These are phyloP conservation scores for Neofusicoccum ribis DNA, from an alignment of 2,329 filamentous ascomycete genomes.

Conservation along the genomic window DNA sequence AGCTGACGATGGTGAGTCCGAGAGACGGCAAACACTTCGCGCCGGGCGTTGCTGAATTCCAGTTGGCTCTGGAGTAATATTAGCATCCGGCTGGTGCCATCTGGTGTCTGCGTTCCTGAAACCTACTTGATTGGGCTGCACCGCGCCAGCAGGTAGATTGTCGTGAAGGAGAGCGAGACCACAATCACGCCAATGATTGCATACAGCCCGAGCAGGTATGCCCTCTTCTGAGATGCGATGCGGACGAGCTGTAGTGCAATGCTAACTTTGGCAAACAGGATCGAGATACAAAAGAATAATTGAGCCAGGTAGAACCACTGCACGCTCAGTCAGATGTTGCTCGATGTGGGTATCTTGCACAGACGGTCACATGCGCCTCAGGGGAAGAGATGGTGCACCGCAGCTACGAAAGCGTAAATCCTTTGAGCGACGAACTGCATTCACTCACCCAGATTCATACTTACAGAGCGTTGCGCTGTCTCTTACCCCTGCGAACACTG, in stretches of 20 bases:
- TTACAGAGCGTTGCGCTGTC: too few species aligned
- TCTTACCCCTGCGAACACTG: too few species aligned
- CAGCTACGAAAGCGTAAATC: too few species aligned
- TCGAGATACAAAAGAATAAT: conserved; percentile 36
- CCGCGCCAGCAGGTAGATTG: conserved; percentile 31
- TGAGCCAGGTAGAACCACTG: conserved; percentile 41
- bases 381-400: too few species aligned
- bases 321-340: conserved; percentile 2
- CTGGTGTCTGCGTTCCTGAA: too few species aligned
- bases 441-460: too few species aligned
- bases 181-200: conserved; percentile 31
- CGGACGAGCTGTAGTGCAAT: conserved; percentile 39
- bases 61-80: background rate
- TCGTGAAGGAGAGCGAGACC: conserved; percentile 34
- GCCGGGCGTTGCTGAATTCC: background rate
- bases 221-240: conserved; percentile 31
- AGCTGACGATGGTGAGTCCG: conserved; percentile 12
- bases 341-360: background rate
- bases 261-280: conserved; percentile 38
- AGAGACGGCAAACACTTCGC: conserved; percentile 3
- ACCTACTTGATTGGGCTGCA: conserved; percentile 30
- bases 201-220: conserved; percentile 31
- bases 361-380: too few species aligned
- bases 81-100: background rate
- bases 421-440: too few species aligned